Evolutionary conservation across 768 basidiomycete species (phyloP), one percentile per base, ranked within the genome.

Genomic region (Boletus reticulatus): DNA sequence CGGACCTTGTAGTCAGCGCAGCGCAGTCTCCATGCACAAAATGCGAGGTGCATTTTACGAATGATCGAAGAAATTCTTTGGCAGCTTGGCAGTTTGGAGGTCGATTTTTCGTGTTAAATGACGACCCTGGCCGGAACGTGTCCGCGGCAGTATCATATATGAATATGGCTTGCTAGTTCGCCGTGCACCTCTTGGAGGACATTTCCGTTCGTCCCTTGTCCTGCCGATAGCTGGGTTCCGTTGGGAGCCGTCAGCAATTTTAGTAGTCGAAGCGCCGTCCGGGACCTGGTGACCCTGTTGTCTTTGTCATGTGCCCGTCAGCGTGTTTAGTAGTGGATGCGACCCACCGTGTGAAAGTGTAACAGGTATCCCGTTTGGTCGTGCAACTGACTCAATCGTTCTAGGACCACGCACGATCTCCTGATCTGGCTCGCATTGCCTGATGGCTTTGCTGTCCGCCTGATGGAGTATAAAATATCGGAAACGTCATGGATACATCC

Each of bases 401-500:
- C 29, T 5, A 32, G 5, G 24, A 16, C 22, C 19, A 32, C 43
- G 41, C 12, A 32, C 24, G 13, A 22, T n/a, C 7, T 43, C 50
- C 50, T 54, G 56, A 51, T 52, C 55, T 22, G 50, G 39, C 31
- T 36, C 14, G 13, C 34, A 36, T 14, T 36, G 34, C 34, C 9
- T 34, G 32, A 34, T 6, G 11, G 34, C 12, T 14, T 36, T 36
- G 34, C 34, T 36, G 14, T 14, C 34, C 14, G 34, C 34, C 41
- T 4, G n/a, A 38, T 50, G 48, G 45, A 4, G 17, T 69, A 68
- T 69, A 67, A 66, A 68, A 54, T 45, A 11, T 38, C 45, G 37
- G 39, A 38, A 37, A 19, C 46, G 49, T 13, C n/a, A n/a, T 31
- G 36, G 6, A 16, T 36, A 36, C 13, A n/a, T 39, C 11, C 3